Conservation (phyloP, 1,284 basidiomycete species). For the Fomitopsis schrenkii region DNA sequence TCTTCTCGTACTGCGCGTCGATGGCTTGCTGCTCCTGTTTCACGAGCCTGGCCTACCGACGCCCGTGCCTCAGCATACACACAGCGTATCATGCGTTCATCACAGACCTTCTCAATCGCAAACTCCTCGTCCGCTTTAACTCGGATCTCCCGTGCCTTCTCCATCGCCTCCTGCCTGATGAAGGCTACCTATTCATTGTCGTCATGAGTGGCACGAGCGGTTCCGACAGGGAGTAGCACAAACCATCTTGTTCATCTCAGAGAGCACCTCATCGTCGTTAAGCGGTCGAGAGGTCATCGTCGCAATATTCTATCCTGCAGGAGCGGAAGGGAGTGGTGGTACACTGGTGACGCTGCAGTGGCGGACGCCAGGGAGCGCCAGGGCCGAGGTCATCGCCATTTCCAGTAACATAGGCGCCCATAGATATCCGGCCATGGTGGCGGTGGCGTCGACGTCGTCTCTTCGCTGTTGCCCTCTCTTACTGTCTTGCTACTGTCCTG, state of each 20-base stretch:
- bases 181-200: slow-evolving; percentile 71
- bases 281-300: slow-evolving; percentile 48
- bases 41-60: slow-evolving; percentile 83
- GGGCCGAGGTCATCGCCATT: background rate
- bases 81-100: background rate
- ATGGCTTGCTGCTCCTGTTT: slow-evolving; percentile 92
- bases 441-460: background rate
- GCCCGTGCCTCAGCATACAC: background rate
- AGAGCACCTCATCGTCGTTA: slow-evolving; percentile 95
- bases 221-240: slow-evolving; percentile 13
- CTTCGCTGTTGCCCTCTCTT: no score
- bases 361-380: background rate
- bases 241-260: slow-evolving; percentile 99
- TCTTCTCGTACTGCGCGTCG: slow-evolving; percentile 91
- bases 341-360: no score
- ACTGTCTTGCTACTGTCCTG: no score
- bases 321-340: background rate
- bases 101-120: slow-evolving; percentile 86
- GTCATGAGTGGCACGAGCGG: slow-evolving; percentile 3
- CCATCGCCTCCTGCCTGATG: slow-evolving; percentile 94
- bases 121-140: slow-evolving; percentile 98
- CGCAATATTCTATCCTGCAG: background rate
- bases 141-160: slow-evolving; percentile 94
- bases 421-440: background rate
- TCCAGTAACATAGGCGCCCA: background rate